Evolutionary conservation across 139 green algal species (phyloP).

Genomic region (Coelastrella sp.): DNA sequence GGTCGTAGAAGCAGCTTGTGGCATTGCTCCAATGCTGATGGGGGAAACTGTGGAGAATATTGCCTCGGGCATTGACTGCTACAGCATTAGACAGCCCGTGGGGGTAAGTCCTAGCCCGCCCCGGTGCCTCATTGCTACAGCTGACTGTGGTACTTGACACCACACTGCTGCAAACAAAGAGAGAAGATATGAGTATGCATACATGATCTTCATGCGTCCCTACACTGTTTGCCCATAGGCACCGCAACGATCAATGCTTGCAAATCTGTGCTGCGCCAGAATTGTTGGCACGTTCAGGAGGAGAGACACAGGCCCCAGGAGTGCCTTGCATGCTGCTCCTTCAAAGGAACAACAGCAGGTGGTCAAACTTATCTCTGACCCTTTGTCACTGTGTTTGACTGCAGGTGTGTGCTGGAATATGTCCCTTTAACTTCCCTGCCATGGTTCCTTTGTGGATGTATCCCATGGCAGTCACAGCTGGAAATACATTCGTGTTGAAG

Average conservation of each 20-base stretch:
- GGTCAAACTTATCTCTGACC: too few species aligned
- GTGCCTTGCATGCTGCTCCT: too few species aligned
- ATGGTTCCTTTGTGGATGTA: constrained; percentile 93
- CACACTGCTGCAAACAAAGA: too few species aligned
- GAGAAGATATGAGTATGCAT: too few species aligned
- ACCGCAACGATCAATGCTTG: too few species aligned
- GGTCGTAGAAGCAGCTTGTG: constrained; percentile 94
- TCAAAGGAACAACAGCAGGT: too few species aligned
- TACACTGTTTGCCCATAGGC: too few species aligned
- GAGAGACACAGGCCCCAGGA: too few species aligned
- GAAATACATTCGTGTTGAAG: constrained; percentile 94
- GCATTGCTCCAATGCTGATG: constrained; percentile 77
- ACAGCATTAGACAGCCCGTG: constrained; percentile 91
- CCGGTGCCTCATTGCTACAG: not conserved
- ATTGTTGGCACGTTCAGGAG: too few species aligned
- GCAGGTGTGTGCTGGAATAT: constrained; percentile 89
- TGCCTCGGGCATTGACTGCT: constrained; percentile 93
- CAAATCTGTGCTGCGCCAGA: too few species aligned
- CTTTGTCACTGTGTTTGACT: too few species aligned
- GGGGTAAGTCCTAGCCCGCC: constrained; percentile 72
- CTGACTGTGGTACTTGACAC: not conserved
- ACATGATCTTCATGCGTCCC: too few species aligned
- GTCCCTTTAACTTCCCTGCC: constrained; percentile 98
- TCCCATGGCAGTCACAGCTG: constrained; percentile 81
- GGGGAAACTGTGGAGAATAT: constrained; percentile 94